These are phyloP conservation scores for Colletotrichum sp. DNA, from an alignment of 2,329 filamentous ascomycete species.

Conservation along the genomic window DNA sequence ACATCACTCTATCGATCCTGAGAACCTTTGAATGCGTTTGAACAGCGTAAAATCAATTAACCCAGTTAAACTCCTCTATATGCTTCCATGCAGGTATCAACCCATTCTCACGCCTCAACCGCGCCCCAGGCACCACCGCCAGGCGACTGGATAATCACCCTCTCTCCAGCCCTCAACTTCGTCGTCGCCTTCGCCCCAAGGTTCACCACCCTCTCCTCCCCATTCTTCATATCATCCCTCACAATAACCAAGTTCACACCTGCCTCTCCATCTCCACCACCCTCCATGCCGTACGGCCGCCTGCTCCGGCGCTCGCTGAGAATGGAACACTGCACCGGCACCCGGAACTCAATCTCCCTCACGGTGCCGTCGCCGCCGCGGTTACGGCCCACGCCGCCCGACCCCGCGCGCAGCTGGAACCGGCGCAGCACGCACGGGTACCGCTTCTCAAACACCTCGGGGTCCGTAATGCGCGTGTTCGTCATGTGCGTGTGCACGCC, in stretches of 20 bases:
- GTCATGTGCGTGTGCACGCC: slow-evolving; percentile 89
- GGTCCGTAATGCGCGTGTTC: slow-evolving; percentile 83
- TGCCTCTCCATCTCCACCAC: slow-evolving; percentile 70
- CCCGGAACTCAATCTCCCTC: slow-evolving; percentile 81
- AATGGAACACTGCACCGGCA: slow-evolving; percentile 79
- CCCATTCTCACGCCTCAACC: not conserved
- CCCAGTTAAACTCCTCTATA: not conserved
- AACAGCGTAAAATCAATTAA: not conserved
- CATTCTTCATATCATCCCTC: slow-evolving; percentile 29
- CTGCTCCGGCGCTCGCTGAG: slow-evolving; percentile 79
- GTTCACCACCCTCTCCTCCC: slow-evolving; percentile 34
- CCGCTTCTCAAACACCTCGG: slow-evolving; percentile 78
- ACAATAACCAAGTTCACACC: slow-evolving; percentile 74
- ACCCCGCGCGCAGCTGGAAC: slow-evolving; percentile 69
- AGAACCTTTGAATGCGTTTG: accelerated
- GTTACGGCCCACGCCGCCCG: slow-evolving; percentile 69
- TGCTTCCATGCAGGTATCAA: not conserved
- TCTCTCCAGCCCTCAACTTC: slow-evolving; percentile 15
- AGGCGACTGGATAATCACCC: slow-evolving; percentile 21
- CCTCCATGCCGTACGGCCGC: slow-evolving; percentile 76
- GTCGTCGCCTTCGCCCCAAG: slow-evolving; percentile 22
- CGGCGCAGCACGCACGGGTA: slow-evolving; percentile 77
- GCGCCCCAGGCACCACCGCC: slow-evolving; percentile 20
- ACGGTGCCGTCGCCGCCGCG: slow-evolving; percentile 79
- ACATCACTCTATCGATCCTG: not conserved